Percentiles rank a stretch among this genome's conserved stretches.
Conservation (phyloP, 2,329 filamentous ascomycete genomes). For the Raffaelea ambrosiae region DNA sequence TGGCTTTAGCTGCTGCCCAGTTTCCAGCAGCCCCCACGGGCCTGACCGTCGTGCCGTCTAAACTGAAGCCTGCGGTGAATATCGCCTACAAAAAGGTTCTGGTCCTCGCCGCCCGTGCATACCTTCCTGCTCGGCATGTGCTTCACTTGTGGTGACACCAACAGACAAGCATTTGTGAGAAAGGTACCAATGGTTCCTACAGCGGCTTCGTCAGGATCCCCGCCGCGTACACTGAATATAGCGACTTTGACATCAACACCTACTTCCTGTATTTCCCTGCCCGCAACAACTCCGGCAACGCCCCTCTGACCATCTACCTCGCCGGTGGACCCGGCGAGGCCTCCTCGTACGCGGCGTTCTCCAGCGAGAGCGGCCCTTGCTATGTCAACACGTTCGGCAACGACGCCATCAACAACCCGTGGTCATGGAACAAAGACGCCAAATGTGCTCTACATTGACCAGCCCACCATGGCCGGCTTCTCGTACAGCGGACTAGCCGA, state of each 20-base stretch:
- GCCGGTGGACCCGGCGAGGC: constrained; percentile 32
- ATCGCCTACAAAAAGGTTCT: constrained; percentile 1
- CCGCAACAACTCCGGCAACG: constrained; percentile 20
- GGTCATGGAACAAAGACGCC: constrained; percentile 4
- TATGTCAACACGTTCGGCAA: constrained; percentile 4
- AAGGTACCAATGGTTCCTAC: constrained; percentile 43
- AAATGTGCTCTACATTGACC: constrained; percentile 11
- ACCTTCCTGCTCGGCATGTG: no score
- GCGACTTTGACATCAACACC: constrained; percentile 37
- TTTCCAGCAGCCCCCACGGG: not conserved
- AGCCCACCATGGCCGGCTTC: constrained; percentile 9
- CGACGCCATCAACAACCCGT: constrained; percentile 1
- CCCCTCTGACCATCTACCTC: constrained; percentile 26
- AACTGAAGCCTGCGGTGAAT: not conserved
- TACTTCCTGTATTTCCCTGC: constrained; percentile 61
- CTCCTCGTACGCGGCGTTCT: constrained; percentile 29
- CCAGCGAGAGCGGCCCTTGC: constrained; percentile 33
- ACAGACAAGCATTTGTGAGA: constrained; percentile 39
- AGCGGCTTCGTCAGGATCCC: constrained; percentile 52
- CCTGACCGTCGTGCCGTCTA: not conserved
- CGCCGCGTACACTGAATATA: constrained; percentile 12
- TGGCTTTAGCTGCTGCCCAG: not conserved
- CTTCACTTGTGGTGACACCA: not conserved
- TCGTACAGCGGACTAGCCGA: constrained; percentile 4
- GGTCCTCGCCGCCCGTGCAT: no score